Conservation (phyloP, 257 asterid genomes). For the Gentiana straminea region DNA sequence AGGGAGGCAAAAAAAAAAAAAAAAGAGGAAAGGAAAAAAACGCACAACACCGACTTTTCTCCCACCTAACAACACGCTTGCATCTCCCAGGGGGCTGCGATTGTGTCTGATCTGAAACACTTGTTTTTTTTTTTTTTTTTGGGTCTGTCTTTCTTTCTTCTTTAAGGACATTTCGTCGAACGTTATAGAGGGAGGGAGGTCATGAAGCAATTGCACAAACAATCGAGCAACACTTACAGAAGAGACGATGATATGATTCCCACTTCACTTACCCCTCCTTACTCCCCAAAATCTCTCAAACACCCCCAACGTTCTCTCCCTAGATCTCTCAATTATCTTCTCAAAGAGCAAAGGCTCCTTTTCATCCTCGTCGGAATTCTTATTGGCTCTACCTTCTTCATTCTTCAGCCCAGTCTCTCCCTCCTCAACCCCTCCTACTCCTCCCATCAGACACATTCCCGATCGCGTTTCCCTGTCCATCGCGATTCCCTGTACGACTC, state of each 20-base stretch:
- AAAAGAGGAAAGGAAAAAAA: too few relatives aligned
- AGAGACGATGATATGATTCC: conserved; percentile 48
- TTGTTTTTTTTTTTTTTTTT: too few relatives aligned
- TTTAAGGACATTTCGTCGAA: too few relatives aligned
- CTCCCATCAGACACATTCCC: background rate
- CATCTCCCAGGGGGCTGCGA: too few relatives aligned
- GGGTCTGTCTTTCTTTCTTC: too few relatives aligned
- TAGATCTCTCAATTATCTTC: conserved; percentile 60
- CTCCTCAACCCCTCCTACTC: conserved; percentile 17
- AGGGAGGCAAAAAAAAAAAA: too few relatives aligned
- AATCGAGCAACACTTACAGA: conserved; percentile 26
- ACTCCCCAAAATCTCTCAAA: conserved; percentile 71
- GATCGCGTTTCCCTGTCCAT: background rate
- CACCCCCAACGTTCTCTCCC: conserved; percentile 55
- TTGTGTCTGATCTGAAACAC: too few relatives aligned
- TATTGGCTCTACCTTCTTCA: conserved; percentile 69
- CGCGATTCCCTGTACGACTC: background rate
- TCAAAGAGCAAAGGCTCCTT: conserved; percentile 70
- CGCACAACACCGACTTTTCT: too few relatives aligned
- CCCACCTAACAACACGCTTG: too few relatives aligned
- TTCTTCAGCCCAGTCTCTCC: conserved; percentile 51
- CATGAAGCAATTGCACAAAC: conserved; percentile 64
- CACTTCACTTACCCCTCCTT: conserved; percentile 30
- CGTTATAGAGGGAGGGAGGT: conserved; percentile 2
- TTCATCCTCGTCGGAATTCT: conserved; percentile 65